These are phyloP conservation scores for Yamadazyma buinensis DNA, from an alignment of 1,139 yeast genomes.

Conservation along the genomic window DNA sequence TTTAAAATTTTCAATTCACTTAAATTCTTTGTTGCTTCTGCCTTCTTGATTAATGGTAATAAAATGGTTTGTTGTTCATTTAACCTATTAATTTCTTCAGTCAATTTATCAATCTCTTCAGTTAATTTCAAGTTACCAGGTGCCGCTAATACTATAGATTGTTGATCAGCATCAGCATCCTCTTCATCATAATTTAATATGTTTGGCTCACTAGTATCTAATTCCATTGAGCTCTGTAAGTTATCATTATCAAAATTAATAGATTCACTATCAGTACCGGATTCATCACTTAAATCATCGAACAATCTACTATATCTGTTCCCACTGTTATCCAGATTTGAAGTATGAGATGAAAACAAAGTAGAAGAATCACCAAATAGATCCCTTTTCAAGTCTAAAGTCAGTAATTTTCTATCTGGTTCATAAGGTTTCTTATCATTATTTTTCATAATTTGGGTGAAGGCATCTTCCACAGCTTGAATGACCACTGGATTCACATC, in stretches of 20 bases:
- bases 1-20: conserved; percentile 64
- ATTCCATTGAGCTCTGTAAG: conserved; percentile 8
- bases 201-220: conserved; percentile 3
- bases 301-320: conserved; percentile 27
- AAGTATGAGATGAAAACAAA: conserved; percentile 15
- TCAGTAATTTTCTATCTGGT: conserved; percentile 17
- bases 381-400: conserved; percentile 18
- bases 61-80: conserved; percentile 62
- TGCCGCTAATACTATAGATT: conserved; percentile 48
- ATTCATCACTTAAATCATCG: conserved; percentile 34
- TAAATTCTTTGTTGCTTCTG: conserved; percentile 75
- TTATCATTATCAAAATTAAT: conserved; percentile 19
- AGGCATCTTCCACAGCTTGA: conserved; percentile 68
- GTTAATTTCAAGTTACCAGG: conserved; percentile 67
- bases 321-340: too few relatives aligned
- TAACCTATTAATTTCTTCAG: conserved; percentile 57
- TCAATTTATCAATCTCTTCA: conserved; percentile 58
- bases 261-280: conserved; percentile 33
- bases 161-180: conserved; percentile 9
- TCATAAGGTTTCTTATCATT: conserved; percentile 10
- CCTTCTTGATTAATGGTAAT: conserved; percentile 67
- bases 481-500: conserved; percentile 37
- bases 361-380: conserved; percentile 34
- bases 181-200: conserved; percentile 1
- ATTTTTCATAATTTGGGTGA: conserved; percentile 55